phyloP scores from a whole-genome alignment of 75 land plant species.

The Sequoiadendron giganteum region DNA sequence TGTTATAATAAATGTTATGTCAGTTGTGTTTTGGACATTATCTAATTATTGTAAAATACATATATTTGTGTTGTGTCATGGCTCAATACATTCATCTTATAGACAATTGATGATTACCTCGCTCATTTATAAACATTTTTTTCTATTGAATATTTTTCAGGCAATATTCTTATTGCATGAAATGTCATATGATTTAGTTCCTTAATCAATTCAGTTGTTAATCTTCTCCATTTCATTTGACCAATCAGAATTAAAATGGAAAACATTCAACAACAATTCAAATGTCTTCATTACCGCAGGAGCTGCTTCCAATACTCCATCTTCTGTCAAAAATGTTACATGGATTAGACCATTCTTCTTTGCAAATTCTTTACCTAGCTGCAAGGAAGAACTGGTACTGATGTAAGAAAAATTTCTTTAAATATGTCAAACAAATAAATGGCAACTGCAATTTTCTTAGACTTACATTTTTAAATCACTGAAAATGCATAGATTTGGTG shows the following conservation, averaged over 20 bases:
- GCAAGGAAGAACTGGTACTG: conserved; percentile 10
- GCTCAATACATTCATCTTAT: neutral
- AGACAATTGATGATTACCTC: neutral
- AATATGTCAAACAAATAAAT: conserved; percentile 1
- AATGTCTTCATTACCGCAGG: conserved; percentile 67
- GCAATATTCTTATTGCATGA: neutral
- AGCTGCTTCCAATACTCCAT: conserved; percentile 96
- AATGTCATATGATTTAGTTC: neutral
- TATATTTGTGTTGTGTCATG: neutral
- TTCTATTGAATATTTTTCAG: neutral
- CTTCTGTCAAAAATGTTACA: conserved; percentile 77
- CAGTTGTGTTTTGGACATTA: neutral
- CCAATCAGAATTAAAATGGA: neutral
- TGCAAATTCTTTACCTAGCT: conserved; percentile 78
- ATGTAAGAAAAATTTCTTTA: neutral
- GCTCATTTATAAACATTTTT: neutral
- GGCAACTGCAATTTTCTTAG: neutral
- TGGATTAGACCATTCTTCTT: conserved; percentile 76
- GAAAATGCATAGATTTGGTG: too few relatives aligned
- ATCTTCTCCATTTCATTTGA: neutral
- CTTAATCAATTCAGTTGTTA: neutral
- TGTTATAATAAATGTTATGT: too few relatives aligned
- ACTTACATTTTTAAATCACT: neutral
- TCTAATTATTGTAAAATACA: neutral
- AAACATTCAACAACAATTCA: neutral